These are phyloP conservation scores for Trichoderma orchidacearum DNA, from an alignment of 495 filamentous ascomycete genomes.

Conservation along the genomic window DNA sequence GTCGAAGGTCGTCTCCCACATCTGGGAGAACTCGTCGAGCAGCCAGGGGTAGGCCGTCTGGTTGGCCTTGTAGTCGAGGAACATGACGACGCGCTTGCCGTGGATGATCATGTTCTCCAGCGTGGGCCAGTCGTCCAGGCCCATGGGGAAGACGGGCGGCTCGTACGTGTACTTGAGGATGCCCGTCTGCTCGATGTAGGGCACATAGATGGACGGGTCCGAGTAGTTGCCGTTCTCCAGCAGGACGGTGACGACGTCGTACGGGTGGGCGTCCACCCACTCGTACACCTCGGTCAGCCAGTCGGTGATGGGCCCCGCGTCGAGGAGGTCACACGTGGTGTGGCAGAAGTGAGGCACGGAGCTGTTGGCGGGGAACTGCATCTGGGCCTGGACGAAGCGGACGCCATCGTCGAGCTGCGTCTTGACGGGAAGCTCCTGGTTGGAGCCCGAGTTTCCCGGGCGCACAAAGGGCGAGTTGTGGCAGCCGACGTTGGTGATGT, in stretches of 20 bases:
- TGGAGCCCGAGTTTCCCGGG: slow-evolving; percentile 57
- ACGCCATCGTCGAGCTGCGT: slow-evolving; percentile 77
- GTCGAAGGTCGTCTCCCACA: slow-evolving; percentile 71
- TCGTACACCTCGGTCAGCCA: slow-evolving; percentile 54
- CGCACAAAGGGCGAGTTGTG: slow-evolving; percentile 79
- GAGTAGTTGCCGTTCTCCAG: slow-evolving; percentile 71
- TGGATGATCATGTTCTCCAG: slow-evolving; percentile 63
- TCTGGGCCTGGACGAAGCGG: slow-evolving; percentile 83
- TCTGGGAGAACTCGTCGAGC: slow-evolving; percentile 56
- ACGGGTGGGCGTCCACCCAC: slow-evolving; percentile 69
- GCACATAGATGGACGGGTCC: slow-evolving; percentile 24
- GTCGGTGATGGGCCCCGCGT: slow-evolving; percentile 61
- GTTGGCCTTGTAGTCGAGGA: slow-evolving; percentile 71
- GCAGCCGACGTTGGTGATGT: slow-evolving; percentile 75
- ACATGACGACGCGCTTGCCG: slow-evolving; percentile 37
- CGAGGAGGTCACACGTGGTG: slow-evolving; percentile 63
- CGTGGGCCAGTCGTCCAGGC: slow-evolving; percentile 69
- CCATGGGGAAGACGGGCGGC: slow-evolving; percentile 54
- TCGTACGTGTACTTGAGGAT: slow-evolving; percentile 57
- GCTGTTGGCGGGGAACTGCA: slow-evolving; percentile 28
- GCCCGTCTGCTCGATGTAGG: slow-evolving; percentile 49
- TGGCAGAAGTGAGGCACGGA: slow-evolving; percentile 53
- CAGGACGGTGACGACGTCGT: slow-evolving; percentile 83
- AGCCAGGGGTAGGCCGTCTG: slow-evolving; percentile 64
- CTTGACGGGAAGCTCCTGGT: slow-evolving; percentile 57